A percentile compares a stretch with the other conserved stretches of the same genome.
Conservation (phyloP, 73 alveolate genomes). For the Halteria grandinella region DNA sequence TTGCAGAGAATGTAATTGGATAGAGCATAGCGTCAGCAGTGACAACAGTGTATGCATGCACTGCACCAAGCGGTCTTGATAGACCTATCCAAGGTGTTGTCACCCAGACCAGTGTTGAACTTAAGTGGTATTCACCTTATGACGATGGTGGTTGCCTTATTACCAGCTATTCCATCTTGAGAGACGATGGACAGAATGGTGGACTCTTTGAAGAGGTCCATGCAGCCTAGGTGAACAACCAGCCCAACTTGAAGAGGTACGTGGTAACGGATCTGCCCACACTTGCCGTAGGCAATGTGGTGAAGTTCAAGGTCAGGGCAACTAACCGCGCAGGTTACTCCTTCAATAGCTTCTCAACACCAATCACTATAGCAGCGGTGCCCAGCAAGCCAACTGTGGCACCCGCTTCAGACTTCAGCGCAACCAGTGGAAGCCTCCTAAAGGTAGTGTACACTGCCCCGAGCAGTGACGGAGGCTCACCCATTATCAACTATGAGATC, state of each 20-base stretch:
- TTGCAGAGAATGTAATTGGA: slow-evolving; percentile 58
- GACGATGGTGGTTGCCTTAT: slow-evolving; percentile 69
- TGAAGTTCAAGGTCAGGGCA: slow-evolving; percentile 31
- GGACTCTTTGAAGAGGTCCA: slow-evolving; percentile 27
- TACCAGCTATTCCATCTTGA: slow-evolving; percentile 59
- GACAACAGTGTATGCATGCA: slow-evolving; percentile 38
- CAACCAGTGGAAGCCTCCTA: slow-evolving; percentile 2
- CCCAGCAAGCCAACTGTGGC: slow-evolving; percentile 32
- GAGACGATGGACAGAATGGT: slow-evolving; percentile 49
- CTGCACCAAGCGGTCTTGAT: slow-evolving; percentile 44
- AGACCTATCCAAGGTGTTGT: slow-evolving; percentile 39
- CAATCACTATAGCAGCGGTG: slow-evolving; percentile 33
- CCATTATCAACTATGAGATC: slow-evolving; percentile 50
- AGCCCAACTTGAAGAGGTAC: slow-evolving; percentile 12
- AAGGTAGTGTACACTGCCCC: slow-evolving; percentile 50
- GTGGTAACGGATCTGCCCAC: slow-evolving; percentile 45
- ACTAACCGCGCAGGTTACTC: slow-evolving; percentile 5
- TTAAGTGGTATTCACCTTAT: slow-evolving; percentile 58
- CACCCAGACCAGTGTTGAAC: slow-evolving; percentile 48
- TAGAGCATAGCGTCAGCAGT: neutral
- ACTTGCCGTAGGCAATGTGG: neutral
- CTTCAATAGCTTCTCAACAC: neutral
- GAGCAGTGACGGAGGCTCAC: slow-evolving; percentile 46
- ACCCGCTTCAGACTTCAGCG: slow-evolving; percentile 33
- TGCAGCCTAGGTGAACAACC: slow-evolving; percentile 2